Conservation (phyloP, 78 protist species). For the Dictyostelium firmibasis region DNA sequence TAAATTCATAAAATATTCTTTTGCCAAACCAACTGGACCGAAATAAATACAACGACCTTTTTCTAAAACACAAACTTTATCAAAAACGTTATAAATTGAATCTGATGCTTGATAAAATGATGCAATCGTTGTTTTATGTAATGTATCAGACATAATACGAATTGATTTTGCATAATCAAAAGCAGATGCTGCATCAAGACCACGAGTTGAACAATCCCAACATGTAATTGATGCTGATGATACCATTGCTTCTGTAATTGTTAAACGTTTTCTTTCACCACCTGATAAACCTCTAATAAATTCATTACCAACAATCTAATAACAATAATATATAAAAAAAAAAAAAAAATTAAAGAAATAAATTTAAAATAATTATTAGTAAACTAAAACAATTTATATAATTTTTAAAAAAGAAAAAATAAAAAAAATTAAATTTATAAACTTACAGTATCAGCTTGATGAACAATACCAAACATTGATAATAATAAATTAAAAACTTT, state of each 20-base stretch:
- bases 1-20: slow-evolving; percentile 35
- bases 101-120: slow-evolving; percentile 79
- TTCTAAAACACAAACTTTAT: slow-evolving; percentile 58
- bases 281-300: slow-evolving; percentile 77
- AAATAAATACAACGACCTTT: slow-evolving; percentile 77
- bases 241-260: slow-evolving; percentile 83
- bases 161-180: slow-evolving; percentile 78
- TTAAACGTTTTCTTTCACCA: slow-evolving; percentile 75
- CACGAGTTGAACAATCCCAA: slow-evolving; percentile 82
- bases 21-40: slow-evolving; percentile 59
- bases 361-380: too few relatives aligned
- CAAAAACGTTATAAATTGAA: slow-evolving; percentile 46
- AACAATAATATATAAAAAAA: too few relatives aligned
- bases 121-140: slow-evolving; percentile 64
- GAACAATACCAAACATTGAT: slow-evolving; percentile 63
- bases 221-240: slow-evolving; percentile 52
- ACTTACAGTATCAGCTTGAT: slow-evolving; percentile 69
- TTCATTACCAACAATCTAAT: slow-evolving; percentile 81
- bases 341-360: too few relatives aligned
- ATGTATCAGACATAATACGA: slow-evolving; percentile 74
- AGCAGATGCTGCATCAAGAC: slow-evolving; percentile 82
- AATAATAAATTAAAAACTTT: slow-evolving; percentile 51
- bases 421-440: not conserved
- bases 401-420: not conserved
- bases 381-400: slow-evolving; percentile 4